These are phyloP conservation scores for Phytophthora citrophthora DNA, from an alignment of 352 stramenopile genomes.

Conservation along the genomic window DNA sequence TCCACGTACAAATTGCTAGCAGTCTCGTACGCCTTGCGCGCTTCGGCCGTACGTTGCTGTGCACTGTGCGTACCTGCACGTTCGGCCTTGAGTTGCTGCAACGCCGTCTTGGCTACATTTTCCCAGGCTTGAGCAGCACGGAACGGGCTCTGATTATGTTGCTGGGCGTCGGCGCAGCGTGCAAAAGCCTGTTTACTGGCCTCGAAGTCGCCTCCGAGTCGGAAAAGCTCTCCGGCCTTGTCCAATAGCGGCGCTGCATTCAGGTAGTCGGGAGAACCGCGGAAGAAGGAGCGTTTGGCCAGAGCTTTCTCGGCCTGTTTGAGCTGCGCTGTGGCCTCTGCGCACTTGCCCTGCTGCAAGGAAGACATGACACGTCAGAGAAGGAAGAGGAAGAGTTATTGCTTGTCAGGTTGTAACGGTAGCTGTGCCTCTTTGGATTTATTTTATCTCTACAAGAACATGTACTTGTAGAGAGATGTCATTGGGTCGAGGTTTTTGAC, in stretches of 20 bases:
- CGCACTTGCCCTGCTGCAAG: conserved; percentile 59
- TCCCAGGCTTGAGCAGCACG: conserved; percentile 77
- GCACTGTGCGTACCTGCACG: conserved; percentile 34
- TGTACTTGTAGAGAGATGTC: conserved; percentile 1
- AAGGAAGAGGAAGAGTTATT: conserved; percentile 7
- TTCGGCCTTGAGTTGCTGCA: conserved; percentile 76
- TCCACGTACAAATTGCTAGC: conserved; percentile 75
- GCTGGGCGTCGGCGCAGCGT: conserved; percentile 65
- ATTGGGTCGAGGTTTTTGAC: background rate
- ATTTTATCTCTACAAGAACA: background rate
- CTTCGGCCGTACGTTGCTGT: conserved; percentile 48
- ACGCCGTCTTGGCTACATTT: conserved; percentile 71
- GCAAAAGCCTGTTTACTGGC: conserved; percentile 62
- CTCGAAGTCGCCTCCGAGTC: conserved; percentile 67
- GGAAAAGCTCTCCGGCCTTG: conserved; percentile 76
- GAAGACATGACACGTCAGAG: conserved; percentile 37
- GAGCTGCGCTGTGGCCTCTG: conserved; percentile 54
- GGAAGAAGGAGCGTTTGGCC: conserved; percentile 68
- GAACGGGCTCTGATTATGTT: conserved; percentile 79
- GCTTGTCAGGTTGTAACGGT: too few relatives aligned
- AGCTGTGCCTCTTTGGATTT: background rate
- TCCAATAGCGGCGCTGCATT: conserved; percentile 71
- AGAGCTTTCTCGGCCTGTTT: conserved; percentile 67
- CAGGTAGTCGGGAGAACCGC: conserved; percentile 73
- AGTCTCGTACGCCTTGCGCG: conserved; percentile 63